These are phyloP conservation scores for Cyberlindnera saturnus DNA, from an alignment of 805 yeast genomes.

Conservation along the genomic window DNA sequence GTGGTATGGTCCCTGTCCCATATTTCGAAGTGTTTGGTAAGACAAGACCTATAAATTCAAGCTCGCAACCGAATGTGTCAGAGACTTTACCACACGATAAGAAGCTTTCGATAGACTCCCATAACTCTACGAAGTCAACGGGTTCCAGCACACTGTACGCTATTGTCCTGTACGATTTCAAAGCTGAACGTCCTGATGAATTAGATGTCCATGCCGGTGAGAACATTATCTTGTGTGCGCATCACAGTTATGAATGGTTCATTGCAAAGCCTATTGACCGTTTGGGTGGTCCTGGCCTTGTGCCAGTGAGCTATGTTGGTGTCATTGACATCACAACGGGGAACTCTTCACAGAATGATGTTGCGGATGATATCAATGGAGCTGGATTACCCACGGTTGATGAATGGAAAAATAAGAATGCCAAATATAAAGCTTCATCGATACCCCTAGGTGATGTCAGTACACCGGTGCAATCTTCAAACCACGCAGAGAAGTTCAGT, in stretches of 20 bases:
- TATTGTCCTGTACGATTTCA: conserved; percentile 77
- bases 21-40: conserved; percentile 76
- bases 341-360: conserved; percentile 48
- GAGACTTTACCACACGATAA: conserved; percentile 9
- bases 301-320: conserved; percentile 87
- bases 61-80: conserved; percentile 2
- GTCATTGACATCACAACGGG: conserved; percentile 72
- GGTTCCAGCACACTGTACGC: conserved; percentile 58
- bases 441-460: conserved; percentile 64
- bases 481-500: conserved; percentile 1
- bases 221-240: conserved; percentile 88
- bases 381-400: conserved; percentile 87
- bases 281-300: conserved; percentile 94
- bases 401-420: conserved; percentile 89
- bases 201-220: conserved; percentile 82
- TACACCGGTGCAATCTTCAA: conserved; percentile 17
- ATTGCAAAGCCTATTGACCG: conserved; percentile 95
- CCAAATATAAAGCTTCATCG: conserved; percentile 86
- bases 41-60: conserved; percentile 35
- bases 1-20: conserved; percentile 83
- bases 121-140: conserved; percentile 10
- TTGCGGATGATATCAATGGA: conserved; percentile 50
- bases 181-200: conserved; percentile 76
- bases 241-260: conserved; percentile 95
- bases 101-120: conserved; percentile 18